These are phyloP conservation scores for Globisporangium camurandrum DNA, from an alignment of 352 stramenopile species.

Conservation along the genomic window DNA sequence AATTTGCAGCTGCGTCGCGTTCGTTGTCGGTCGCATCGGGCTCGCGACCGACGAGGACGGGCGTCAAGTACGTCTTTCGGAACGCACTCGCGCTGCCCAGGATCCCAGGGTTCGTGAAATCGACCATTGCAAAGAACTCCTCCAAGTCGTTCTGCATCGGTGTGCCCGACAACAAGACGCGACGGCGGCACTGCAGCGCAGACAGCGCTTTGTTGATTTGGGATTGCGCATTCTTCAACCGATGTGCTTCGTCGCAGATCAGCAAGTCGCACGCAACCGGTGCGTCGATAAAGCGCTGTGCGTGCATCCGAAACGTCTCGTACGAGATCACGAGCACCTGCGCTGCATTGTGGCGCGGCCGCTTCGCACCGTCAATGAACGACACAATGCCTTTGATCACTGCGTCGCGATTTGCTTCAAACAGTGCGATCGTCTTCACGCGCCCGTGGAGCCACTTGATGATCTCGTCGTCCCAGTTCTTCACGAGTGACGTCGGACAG, in stretches of 20 bases:
- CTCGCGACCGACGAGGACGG: conserved; percentile 87
- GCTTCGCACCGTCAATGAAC: conserved; percentile 79
- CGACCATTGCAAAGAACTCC: conserved; percentile 98
- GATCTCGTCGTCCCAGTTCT: conserved; percentile 89
- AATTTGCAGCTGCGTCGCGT: conserved; percentile 61
- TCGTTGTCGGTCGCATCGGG: conserved; percentile 86
- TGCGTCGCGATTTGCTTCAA: conserved; percentile 69
- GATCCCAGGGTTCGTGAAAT: conserved; percentile 86
- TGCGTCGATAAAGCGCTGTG: conserved; percentile 84
- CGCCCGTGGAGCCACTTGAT: conserved; percentile 81
- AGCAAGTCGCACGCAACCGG: conserved; percentile 91
- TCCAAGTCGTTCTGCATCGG: conserved; percentile 99
- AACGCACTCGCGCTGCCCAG: conserved; percentile 87
- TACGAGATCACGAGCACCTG: conserved; percentile 87
- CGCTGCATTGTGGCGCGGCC: conserved; percentile 34
- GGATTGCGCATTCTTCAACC: conserved; percentile 97
- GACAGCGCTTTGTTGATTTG: conserved; percentile 85
- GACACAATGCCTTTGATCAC: conserved; percentile 79
- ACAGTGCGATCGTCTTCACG: conserved; percentile 79
- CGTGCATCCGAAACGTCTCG: conserved; percentile 92
- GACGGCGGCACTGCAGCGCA: conserved; percentile 80
- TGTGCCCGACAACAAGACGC: conserved; percentile 95
- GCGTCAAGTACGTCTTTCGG: conserved; percentile 86
- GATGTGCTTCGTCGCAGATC: conserved; percentile 98
- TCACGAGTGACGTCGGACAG: conserved; percentile 81